Percentiles rank a stretch among this genome's conserved stretches.
Conservation (phyloP, 805 yeast genomes). For the Myxozyma neglecta region DNA sequence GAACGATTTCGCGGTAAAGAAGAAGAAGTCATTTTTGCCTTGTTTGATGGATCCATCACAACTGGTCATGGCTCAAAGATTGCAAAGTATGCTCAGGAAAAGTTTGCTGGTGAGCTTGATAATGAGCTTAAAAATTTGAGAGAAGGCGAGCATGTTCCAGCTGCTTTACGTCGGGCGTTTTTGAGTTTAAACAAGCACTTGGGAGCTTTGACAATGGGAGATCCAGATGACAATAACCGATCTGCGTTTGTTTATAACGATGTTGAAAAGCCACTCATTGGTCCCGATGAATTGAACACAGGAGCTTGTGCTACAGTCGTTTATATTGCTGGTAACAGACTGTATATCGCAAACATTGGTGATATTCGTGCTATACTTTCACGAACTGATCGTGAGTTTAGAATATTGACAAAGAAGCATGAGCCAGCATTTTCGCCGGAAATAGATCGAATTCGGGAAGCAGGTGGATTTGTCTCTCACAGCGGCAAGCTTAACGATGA, state of each 20-base stretch:
- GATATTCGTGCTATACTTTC: constrained; percentile 82
- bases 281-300: constrained; percentile 67
- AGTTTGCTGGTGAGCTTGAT: constrained; percentile 65
- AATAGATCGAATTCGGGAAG: constrained; percentile 68
- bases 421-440: constrained; percentile 85
- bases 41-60: constrained; percentile 78
- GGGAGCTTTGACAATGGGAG: constrained; percentile 46
- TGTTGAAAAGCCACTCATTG: constrained; percentile 50
- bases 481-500: constrained; percentile 84
- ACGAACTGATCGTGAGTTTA: constrained; percentile 75
- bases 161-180: constrained; percentile 81
- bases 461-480: constrained; percentile 87
- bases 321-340: constrained; percentile 66
- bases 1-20: constrained; percentile 85
- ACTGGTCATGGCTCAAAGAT: constrained; percentile 43
- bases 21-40: constrained; percentile 74
- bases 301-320: constrained; percentile 86
- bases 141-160: constrained; percentile 55
- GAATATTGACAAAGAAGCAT: constrained; percentile 72
- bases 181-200: constrained; percentile 77
- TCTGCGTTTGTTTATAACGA: constrained; percentile 28
- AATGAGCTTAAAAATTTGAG: constrained; percentile 58
- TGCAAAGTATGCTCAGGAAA: constrained; percentile 71
- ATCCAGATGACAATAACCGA: constrained; percentile 25
- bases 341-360: constrained; percentile 87